Base-by-base conservation (phyloP, 2,329 filamentous ascomycete genomes). In the Hymenoscyphus scutula region DNA sequence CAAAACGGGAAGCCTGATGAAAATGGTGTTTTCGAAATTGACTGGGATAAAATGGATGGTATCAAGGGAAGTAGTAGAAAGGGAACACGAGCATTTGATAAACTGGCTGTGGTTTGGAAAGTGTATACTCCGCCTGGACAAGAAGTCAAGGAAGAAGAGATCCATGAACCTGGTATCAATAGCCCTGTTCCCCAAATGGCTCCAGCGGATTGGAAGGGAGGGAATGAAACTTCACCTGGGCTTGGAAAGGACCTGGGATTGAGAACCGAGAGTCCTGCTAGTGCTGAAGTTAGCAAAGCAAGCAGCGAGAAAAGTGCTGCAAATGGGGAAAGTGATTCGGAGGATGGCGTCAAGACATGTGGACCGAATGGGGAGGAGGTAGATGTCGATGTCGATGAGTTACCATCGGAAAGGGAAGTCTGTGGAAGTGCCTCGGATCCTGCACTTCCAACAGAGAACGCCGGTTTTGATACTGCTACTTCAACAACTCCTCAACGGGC, bases 1-100 rank as follows among this genome's bases (percentile, higher is more conserved):
- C 81, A 87, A 51, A 76, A 79, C 30, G 91, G 90, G 27, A 77
- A 80, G 17, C 81, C 91, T 0, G 82, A 89, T 56, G 82, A 88
- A 53, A 90, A 83, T 10, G 94, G 88, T 10, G 81, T 89, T 6
- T 91, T 90, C 72, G 84, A 88, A 65, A 86, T 87, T 29, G 82
- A 85, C n/a, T 91, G 88, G 86, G 86, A 90, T 19, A 82, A 82
- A 23, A 90, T 99, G 86, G 95, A 99, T 69, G 95, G 95, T 2
- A 93, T 99, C 75, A 97, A 97, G 75, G 95, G 95, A 0, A 93
- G 89, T 4, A 86, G 82, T 25, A 84, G 88, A 34, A 96, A 96
- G 74, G 95, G 95, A 0, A 89, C 89, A 0, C 82, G 88, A 53
- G 91, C 91, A 0, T 86, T 96, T 8, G 94, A 99, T 73, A 84